These are phyloP conservation scores for Porogramme epimiltina DNA, from an alignment of 1,284 basidiomycete species.

Conservation along the genomic window DNA sequence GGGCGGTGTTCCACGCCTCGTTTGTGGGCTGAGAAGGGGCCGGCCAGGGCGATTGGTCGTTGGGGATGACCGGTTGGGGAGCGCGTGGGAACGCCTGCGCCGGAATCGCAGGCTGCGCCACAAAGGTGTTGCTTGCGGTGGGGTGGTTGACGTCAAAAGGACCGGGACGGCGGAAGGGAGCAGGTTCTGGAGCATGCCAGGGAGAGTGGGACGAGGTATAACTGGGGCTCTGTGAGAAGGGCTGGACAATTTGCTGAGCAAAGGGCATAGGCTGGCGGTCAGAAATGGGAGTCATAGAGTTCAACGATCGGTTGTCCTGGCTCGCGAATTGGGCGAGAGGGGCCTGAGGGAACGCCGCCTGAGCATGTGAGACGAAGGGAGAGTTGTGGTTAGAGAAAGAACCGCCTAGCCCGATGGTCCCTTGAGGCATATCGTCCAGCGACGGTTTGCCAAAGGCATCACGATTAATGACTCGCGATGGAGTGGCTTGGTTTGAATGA, in stretches of 20 bases:
- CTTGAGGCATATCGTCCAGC: conserved; percentile 15
- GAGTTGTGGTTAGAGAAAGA: conserved; percentile 24
- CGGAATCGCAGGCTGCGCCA: conserved; percentile 25
- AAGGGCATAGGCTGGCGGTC: conserved; percentile 26
- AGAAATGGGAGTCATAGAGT: conserved; percentile 23
- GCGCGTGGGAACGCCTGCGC: conserved; percentile 25
- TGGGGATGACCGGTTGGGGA: conserved; percentile 21
- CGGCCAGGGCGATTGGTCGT: conserved; percentile 57
- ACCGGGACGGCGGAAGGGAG: conserved; percentile 38
- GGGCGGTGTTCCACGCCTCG: conserved; percentile 47
- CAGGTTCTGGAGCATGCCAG: conserved; percentile 35
- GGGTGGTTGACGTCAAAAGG: conserved; percentile 42
- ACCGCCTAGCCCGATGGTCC: conserved; percentile 7
- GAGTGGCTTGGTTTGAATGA: conserved; percentile 16
- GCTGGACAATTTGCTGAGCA: conserved; percentile 22
- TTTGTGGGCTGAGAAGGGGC: conserved; percentile 44
- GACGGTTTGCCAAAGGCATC: conserved; percentile 24
- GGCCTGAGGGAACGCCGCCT: conserved; percentile 31
- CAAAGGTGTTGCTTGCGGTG: conserved; percentile 27
- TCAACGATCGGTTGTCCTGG: conserved; percentile 24
- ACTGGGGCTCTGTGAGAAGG: conserved; percentile 20
- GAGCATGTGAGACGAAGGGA: conserved; percentile 30
- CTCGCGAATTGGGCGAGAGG: conserved; percentile 30
- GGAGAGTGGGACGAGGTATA: conserved; percentile 30
- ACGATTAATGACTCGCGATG: conserved; percentile 24